Evolutionary conservation across 148 eudicot species (phyloP).

Genomic region (Talinum fruticosum): DNA sequence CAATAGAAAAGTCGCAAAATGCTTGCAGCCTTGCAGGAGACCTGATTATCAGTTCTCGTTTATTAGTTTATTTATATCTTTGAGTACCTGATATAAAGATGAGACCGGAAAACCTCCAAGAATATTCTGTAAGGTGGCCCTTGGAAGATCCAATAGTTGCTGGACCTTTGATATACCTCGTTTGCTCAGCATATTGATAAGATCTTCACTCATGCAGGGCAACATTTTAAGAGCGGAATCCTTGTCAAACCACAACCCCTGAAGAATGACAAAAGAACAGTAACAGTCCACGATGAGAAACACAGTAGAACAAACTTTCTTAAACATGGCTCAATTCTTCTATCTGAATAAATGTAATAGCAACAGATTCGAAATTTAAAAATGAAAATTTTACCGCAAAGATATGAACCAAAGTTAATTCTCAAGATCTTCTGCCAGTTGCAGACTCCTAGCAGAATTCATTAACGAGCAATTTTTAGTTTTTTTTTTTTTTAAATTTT

Average conservation of each 20-base stretch:
- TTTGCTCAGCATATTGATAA: conserved; percentile 42
- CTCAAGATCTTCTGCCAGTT: too few species aligned
- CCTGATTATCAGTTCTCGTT: background rate
- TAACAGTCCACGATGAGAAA: background rate
- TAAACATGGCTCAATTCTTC: background rate
- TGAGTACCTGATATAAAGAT: conserved; percentile 57
- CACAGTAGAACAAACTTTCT: background rate
- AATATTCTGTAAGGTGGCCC: conserved; percentile 40
- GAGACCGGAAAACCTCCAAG: conserved; percentile 49
- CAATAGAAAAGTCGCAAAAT: background rate
- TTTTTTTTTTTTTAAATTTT: too few species aligned
- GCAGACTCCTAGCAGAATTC: too few species aligned
- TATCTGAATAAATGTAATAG: too few species aligned
- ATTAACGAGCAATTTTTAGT: too few species aligned
- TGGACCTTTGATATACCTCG: conserved; percentile 56
- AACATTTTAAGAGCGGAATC: conserved; percentile 78
- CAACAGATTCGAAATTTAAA: too few species aligned
- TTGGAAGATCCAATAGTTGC: conserved; percentile 66
- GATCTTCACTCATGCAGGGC: conserved; percentile 70
- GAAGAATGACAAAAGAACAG: conserved; percentile 10
- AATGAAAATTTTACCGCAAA: too few species aligned
- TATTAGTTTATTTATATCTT: background rate
- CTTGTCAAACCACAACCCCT: conserved; percentile 84
- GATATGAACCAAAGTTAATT: too few species aligned
- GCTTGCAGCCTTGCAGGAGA: background rate